A percentile compares a stretch with the other conserved stretches of the same genome.
phyloP scores from a whole-genome alignment of 768 basidiomycete genomes.

The Kwoniella mangroviensis region DNA sequence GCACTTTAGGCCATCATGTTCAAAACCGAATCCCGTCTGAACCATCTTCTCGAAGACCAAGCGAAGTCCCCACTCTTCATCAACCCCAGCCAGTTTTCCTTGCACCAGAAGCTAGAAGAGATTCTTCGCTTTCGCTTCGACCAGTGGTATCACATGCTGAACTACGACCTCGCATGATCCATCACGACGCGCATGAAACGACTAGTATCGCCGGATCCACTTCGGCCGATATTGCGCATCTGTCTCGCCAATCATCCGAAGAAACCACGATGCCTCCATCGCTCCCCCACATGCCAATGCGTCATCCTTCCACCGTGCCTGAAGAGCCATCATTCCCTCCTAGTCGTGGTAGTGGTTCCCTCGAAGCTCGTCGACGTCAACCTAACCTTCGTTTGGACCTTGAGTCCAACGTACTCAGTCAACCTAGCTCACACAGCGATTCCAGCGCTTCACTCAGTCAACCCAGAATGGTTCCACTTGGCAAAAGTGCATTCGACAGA shows the following conservation, averaged over 20 bases:
- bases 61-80: slow-evolving; percentile 26
- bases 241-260: slow-evolving; percentile 28
- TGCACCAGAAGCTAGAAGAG: slow-evolving; percentile 31
- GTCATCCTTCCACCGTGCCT: slow-evolving; percentile 36
- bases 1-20: slow-evolving; percentile 22
- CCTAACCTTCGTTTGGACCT: slow-evolving; percentile 54
- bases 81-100: slow-evolving; percentile 26
- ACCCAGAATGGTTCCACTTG: slow-evolving; percentile 26
- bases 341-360: slow-evolving; percentile 32
- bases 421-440: slow-evolving; percentile 23
- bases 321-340: slow-evolving; percentile 32
- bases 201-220: slow-evolving; percentile 32
- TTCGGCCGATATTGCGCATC: slow-evolving; percentile 37
- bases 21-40: slow-evolving; percentile 46
- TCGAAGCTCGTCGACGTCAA: slow-evolving; percentile 55
- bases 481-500: slow-evolving; percentile 13
- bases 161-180: slow-evolving; percentile 22
- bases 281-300: slow-evolving; percentile 22
- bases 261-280: slow-evolving; percentile 30
- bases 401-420: slow-evolving; percentile 41
- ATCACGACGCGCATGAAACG: slow-evolving; percentile 12
- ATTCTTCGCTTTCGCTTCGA: slow-evolving; percentile 36
- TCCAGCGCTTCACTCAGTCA: slow-evolving; percentile 17
- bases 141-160: slow-evolving; percentile 44
- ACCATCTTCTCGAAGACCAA: slow-evolving; percentile 45